Conservation (phyloP, 2,329 filamentous ascomycete species). For the Botrytis hyacinthi region DNA sequence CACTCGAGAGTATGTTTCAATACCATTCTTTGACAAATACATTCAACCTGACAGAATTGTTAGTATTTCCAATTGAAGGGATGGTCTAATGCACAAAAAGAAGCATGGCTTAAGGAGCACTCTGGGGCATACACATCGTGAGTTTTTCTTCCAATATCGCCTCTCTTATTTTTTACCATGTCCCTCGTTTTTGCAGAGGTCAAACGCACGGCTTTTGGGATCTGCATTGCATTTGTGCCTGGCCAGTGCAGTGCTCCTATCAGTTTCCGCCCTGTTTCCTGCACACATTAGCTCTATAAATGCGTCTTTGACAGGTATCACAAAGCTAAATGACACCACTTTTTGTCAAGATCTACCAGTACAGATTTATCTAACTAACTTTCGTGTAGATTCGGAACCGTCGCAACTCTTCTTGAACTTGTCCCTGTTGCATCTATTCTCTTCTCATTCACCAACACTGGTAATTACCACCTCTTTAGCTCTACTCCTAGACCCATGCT, state of each 20-base stretch:
- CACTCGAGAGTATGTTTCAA: constrained; percentile 52
- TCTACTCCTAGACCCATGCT: background rate
- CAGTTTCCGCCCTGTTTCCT: background rate
- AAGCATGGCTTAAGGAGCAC: constrained; percentile 68
- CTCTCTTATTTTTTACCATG: background rate
- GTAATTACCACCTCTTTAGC: constrained; percentile 39
- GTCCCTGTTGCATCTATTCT: constrained; percentile 78
- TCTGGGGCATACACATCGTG: constrained; percentile 79
- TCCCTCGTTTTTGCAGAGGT: background rate
- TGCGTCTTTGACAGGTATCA: constrained; percentile 19
- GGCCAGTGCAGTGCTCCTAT: background rate
- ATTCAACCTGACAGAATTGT: constrained; percentile 33
- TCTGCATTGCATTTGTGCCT: constrained; percentile 12
- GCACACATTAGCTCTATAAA: background rate
- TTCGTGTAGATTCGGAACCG: constrained; percentile 65
- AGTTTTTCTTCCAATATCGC: constrained; percentile 36
- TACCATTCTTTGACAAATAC: background rate
- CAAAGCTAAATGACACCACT: background rate
- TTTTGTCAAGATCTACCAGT: background rate
- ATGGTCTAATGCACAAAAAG: constrained; percentile 65
- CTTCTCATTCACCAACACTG: constrained; percentile 86
- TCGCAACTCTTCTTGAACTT: constrained; percentile 80
- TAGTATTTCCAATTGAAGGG: constrained; percentile 91
- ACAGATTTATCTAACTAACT: constrained; percentile 13
- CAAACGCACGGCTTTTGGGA: background rate